Evolutionary conservation across 1,284 basidiomycete species (phyloP), one percentile per base, ranked within the genome.

Genomic region (Malassezia caprae): DNA sequence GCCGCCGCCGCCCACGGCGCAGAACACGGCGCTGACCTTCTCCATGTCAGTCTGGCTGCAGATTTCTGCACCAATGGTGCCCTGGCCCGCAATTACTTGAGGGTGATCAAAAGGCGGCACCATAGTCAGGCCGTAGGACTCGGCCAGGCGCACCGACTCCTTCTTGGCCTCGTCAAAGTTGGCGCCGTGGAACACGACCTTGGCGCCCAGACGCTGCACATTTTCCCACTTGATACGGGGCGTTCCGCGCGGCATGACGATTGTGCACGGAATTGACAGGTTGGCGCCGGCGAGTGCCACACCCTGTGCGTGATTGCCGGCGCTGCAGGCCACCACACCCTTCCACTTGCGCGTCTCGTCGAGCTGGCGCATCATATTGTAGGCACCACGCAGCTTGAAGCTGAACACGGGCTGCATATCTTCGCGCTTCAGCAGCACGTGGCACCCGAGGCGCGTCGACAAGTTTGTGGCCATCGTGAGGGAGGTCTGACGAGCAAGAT

Each of bases 91-190:
- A 62, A 99, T 90, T 66, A 99, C 86, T 58, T 90, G 82, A 1
- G 94, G 94, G 65, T 99, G 88, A 72, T 99, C 94, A 73, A 94
- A 99, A 0, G 94, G 94, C 0, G 94, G 94, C 24, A 99, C 89
- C 68, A 96, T 90, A 10, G 85, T 82, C 49, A 98, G 81, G 0
- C 85, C 85, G 66, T 93, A 83, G 5, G 79, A 77, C 10, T 80
- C 75, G 17, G 88, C 87, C 30, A 96, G 82, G 19, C 90, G 83
- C 1, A 85, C 83, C 73, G 93, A 98, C 76, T 99, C 94, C 8
- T 81, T 81, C 76, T 98, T 98, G 32, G 94, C 93, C 69, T 86
- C 93, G 76, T 98, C 93, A 72, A 99, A 98, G 77, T 98, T 93
- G 26, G 76, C 75, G 5, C 94, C 94, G 75, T 91, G 85, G 15